Evolutionary conservation across 805 yeast genomes (phyloP), one percentile per base, ranked within the genome.

Genomic region (Saccharomycopsis sp.): DNA sequence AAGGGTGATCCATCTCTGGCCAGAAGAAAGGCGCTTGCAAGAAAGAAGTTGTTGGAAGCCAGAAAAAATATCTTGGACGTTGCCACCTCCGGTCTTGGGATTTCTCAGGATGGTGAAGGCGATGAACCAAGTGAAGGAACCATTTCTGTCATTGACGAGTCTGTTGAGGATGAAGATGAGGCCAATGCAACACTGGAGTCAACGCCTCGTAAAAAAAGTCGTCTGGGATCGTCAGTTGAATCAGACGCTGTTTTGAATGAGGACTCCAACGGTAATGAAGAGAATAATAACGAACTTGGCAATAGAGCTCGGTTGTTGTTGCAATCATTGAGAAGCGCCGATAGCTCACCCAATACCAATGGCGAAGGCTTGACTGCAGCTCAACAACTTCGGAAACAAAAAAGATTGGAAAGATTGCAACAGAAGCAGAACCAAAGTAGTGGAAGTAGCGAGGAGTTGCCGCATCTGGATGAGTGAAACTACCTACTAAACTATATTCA

Each of bases 1-100:
- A 47, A 77, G 48, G 77, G 84, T 3, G 92, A 88, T 49, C 75
- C 92, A 1, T 65, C 85, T 2, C 73, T 86, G 3, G 94, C 95
- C 0, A 68, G 95, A 53, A 75, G 50, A 9, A 47, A 41, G 25
- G 95, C 94, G 1, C 65, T 80, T 51, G 83, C 87, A 45, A 73
- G 87, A 49, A 77, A 70, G 53, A 79, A 77, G 38, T 58, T 76
- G 50, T 51, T 69, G 45, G 73, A 69, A 31, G 59, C 59, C 30
- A 55, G 58, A 36, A 52, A 53, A 4, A 52, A 53, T 19, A 36
- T 51, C 29, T 42, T 54, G 41, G 48, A 45, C 5, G 42, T 46
- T 13, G 33, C 44, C n/a, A 34, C 37, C 17, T 15, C 41, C 18
- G 48, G 43, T 13, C 30, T 39, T 22, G 43, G 43, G 21, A 15